phyloP scores from a whole-genome alignment of 176 grass and related monocot genomes.

The Raddia distichophylla region DNA sequence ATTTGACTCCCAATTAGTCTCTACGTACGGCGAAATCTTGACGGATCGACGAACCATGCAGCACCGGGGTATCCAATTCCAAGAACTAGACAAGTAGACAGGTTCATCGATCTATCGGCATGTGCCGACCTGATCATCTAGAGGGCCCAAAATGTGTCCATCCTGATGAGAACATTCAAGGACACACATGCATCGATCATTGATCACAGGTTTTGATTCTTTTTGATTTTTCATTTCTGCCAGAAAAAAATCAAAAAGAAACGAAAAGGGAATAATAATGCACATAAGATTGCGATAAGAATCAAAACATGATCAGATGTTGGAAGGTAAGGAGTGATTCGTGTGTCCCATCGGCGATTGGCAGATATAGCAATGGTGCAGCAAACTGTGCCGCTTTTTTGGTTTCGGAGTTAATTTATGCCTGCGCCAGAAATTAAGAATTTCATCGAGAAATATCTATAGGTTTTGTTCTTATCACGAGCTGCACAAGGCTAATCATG shows the following conservation, averaged over 20 bases:
- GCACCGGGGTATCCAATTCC: neutral
- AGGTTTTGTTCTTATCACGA: constrained; percentile 20
- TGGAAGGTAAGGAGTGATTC: constrained; percentile 23
- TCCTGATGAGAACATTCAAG: constrained; percentile 36
- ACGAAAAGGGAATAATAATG: too few species aligned
- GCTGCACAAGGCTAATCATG: neutral
- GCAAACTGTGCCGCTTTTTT: neutral
- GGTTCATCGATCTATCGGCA: constrained; percentile 10
- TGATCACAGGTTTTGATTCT: too few species aligned
- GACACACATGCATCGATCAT: neutral
- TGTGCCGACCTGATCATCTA: constrained; percentile 40
- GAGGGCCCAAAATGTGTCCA: constrained; percentile 26
- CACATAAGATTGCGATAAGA: neutral
- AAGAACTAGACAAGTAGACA: neutral
- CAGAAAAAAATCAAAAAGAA: neutral
- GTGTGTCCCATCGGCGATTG: neutral
- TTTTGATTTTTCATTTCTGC: too few species aligned
- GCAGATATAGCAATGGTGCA: neutral
- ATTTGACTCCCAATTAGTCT: neutral
- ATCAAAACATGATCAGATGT: neutral
- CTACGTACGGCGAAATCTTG: neutral
- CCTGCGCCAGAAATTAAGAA: too few species aligned
- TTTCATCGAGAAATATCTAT: neutral
- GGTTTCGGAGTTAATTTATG: too few species aligned
- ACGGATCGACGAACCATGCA: neutral